Base-by-base conservation (phyloP, 2,329 filamentous ascomycete genomes). In the Aspergillus sp. region DNA sequence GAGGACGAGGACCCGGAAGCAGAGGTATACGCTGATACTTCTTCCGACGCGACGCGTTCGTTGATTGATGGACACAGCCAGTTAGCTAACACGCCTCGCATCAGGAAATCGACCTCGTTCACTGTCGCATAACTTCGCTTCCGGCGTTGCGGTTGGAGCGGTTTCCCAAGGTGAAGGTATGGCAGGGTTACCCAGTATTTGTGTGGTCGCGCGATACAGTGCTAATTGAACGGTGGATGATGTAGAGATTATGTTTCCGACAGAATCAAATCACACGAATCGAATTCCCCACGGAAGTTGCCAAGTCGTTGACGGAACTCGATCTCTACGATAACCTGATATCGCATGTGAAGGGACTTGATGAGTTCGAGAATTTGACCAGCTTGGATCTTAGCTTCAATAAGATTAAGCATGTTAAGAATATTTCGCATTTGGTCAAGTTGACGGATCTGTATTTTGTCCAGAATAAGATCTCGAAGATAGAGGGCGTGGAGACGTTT, bases 321-420 rank as follows among this genome's bases (percentile, higher is more conserved):
- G 95, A 99, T 70, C 84, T 99, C 61, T 99, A 99, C 81, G 95
- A 99, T 79, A 99, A 99, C 77, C 84, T 96, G 17, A 92, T 99
- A 69, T 86, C 88, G 10, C 92, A 96, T 76, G 87, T 97, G 76
- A 88, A 88, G 66, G 91, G 91, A 30, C 84, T 99, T 49, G 92
- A 97, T 57, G 82, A 86, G 49, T 86, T 97, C 59, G 86, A 83
- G 11, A 83, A 90, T 62, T 84, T 99, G 57, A 91, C 85, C 5
- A 89, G 82, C 59, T 86, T 99, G 57, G 95, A 99, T 74, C 83
- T 99, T 54, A 96, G 91, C 76, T 99, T 97, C 85, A 99, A 99
- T 82, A 98, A 98, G 82, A 94, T 99, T 81, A 97, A 96, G 76
- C 93, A 97, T 78, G 96, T 99, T 81, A 96, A 96, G 78, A 88